A percentile compares a stretch with the other conserved stretches of the same genome.
Evolutionary conservation across 176 grass and related monocot genomes (phyloP).

Genomic region (Tuctoria greenei): DNA sequence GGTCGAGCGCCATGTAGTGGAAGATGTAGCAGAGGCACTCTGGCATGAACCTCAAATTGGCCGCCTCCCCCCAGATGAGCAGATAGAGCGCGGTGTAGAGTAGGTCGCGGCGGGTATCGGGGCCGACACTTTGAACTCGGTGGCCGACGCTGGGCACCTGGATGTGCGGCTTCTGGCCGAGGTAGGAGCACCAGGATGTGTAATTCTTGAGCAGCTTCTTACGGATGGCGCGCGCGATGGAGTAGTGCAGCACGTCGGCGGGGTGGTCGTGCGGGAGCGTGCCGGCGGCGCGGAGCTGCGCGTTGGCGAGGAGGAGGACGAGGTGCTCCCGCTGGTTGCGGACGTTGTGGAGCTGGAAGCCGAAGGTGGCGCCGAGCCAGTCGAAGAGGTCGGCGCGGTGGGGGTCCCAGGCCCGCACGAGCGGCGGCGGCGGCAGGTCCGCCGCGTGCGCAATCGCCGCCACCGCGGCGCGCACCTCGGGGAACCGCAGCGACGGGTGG

Average conservation of each 20-base stretch:
- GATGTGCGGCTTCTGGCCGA: conserved; percentile 61
- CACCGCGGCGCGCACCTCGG: conserved; percentile 84
- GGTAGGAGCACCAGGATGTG: conserved; percentile 74
- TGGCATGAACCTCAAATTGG: conserved; percentile 89
- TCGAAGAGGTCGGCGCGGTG: conserved; percentile 72
- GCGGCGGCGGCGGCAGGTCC: conserved; percentile 59
- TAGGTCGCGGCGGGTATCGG: conserved; percentile 60
- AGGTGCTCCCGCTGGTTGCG: conserved; percentile 96
- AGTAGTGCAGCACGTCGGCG: conserved; percentile 51
- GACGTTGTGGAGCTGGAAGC: conserved; percentile 88
- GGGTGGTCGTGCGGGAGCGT: conserved; percentile 35
- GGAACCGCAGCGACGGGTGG: conserved; percentile 64
- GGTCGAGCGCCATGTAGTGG: conserved; percentile 82
- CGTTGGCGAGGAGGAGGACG: conserved; percentile 91
- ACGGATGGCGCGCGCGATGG: conserved; percentile 55
- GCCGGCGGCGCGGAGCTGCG: conserved; percentile 62
- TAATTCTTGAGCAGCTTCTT: conserved; percentile 87
- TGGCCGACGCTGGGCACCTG: conserved; percentile 24
- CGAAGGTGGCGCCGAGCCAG: conserved; percentile 86
- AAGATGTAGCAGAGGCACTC: conserved; percentile 96
- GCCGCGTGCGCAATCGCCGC: conserved; percentile 44
- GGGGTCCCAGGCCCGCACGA: conserved; percentile 29
- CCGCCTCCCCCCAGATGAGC: conserved; percentile 92
- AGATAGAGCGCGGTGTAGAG: conserved; percentile 82
- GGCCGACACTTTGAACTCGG: background rate